Evolutionary conservation across 805 yeast genomes (phyloP).

Genomic region (Tetrapisispora phaffii): DNA sequence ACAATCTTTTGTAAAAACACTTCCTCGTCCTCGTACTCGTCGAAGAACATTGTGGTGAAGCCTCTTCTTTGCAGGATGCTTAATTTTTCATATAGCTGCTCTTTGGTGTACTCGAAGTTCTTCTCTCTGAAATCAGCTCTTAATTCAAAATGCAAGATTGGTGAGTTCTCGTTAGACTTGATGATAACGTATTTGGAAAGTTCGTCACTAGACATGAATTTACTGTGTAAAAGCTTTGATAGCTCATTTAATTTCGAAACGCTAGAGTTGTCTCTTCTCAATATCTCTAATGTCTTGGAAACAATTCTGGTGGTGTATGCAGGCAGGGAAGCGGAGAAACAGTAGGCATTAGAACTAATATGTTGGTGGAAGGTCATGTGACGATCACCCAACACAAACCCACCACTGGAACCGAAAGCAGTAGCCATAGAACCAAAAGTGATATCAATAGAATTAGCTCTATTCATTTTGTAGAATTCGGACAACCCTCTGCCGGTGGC

Average conservation of each 20-base stretch:
- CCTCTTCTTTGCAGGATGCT: conserved; percentile 26
- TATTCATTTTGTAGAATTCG: conserved; percentile 60
- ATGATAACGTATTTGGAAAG: conserved; percentile 37
- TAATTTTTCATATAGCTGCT: conserved; percentile 20
- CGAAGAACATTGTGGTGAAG: conserved; percentile 26
- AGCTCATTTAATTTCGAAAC: conserved; percentile 33
- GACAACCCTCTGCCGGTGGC: conserved; percentile 74
- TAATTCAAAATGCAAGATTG: conserved; percentile 60
- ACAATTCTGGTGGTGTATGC: conserved; percentile 73
- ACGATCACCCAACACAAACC: conserved; percentile 78
- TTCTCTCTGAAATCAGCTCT: conserved; percentile 31
- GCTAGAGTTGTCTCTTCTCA: conserved; percentile 34
- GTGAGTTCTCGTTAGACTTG: conserved; percentile 49
- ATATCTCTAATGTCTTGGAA: conserved; percentile 42
- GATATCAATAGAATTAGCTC: conserved; percentile 62
- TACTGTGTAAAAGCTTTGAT: conserved; percentile 31
- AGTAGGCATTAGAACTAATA: conserved; percentile 80
- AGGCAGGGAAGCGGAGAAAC: conserved; percentile 90
- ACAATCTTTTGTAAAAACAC: conserved; percentile 58
- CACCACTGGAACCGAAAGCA: conserved; percentile 80
- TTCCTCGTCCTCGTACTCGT: conserved; percentile 39
- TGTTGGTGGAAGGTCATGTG: conserved; percentile 89
- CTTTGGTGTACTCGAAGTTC: conserved; percentile 22
- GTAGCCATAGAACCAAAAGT: conserved; percentile 81
- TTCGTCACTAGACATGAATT: conserved; percentile 33